phyloP scores from a whole-genome alignment of 1,139 yeast genomes.

The Chernovozyma aurita region DNA sequence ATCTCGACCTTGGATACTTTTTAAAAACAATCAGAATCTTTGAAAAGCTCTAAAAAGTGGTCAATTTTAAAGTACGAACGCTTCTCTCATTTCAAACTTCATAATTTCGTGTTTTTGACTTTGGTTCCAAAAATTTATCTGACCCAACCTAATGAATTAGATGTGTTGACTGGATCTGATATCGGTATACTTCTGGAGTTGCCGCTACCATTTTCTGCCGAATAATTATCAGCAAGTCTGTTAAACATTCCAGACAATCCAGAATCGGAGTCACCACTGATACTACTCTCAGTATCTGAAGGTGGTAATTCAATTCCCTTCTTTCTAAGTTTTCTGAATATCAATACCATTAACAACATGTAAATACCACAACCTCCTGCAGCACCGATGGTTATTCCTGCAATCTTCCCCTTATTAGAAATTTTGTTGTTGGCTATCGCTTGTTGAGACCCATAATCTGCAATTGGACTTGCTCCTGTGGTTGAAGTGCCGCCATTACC shows the following conservation, averaged over 20 bases:
- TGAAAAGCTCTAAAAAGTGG: no score
- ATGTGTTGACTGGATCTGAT: conserved; percentile 43
- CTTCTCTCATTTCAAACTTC: no score
- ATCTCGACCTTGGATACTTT: no score
- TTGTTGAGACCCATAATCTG: conserved; percentile 42
- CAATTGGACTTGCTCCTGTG: not conserved
- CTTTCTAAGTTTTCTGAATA: conserved; percentile 38
- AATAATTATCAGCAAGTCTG: conserved; percentile 24
- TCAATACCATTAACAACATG: conserved; percentile 46
- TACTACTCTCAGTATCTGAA: conserved; percentile 38
- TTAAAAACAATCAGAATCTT: no score
- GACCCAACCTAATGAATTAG: conserved; percentile 46
- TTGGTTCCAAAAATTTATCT: conserved; percentile 9
- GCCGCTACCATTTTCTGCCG: conserved; percentile 12
- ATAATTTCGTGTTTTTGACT: no score
- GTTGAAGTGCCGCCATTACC: no score
- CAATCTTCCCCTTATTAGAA: conserved; percentile 38
- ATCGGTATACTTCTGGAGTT: conserved; percentile 25
- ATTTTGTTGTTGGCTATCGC: conserved; percentile 18
- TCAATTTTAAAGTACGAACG: no score
- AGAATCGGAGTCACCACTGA: conserved; percentile 22
- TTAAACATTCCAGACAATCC: conserved; percentile 31
- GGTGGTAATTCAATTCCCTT: conserved; percentile 37
- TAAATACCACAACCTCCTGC: conserved; percentile 60
- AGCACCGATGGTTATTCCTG: conserved; percentile 65